Percentiles rank a stretch among this genome's conserved stretches.
phyloP scores from a whole-genome alignment of 768 basidiomycete species.

The Tricholoma sp. region DNA sequence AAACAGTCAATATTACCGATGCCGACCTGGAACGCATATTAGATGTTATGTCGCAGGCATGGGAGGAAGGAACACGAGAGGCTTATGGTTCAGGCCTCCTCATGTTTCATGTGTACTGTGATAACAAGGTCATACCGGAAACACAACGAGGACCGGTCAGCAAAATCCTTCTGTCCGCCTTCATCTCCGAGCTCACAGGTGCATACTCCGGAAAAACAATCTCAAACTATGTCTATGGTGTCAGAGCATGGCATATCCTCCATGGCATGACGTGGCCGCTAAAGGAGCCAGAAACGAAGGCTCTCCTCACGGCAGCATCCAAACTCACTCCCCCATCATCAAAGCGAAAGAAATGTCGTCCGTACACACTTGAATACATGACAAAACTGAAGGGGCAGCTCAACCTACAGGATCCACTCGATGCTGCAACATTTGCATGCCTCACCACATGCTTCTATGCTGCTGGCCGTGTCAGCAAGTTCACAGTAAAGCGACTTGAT shows the following conservation, averaged over 20 bases:
- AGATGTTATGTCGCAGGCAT: neutral
- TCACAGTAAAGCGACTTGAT: slow-evolving; percentile 9
- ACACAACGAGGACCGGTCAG: neutral
- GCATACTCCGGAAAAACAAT: too few species aligned
- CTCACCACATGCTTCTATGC: slow-evolving; percentile 16
- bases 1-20: neutral
- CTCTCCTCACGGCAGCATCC: neutral
- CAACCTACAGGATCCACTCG: neutral
- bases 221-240: too few species aligned
- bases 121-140: neutral
- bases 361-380: neutral
- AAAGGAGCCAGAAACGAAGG: neutral
- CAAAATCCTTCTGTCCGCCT: neutral
- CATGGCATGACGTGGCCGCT: neutral
- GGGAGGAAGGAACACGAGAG: neutral
- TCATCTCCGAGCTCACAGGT: neutral
- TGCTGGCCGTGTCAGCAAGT: slow-evolving; percentile 13
- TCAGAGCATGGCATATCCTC: neutral
- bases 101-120: neutral
- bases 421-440: slow-evolving; percentile 9
- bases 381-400: neutral
- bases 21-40: neutral
- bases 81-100: neutral
- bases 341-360: neutral
- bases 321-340: neutral